Conservation (phyloP, 495 filamentous ascomycete genomes). For the Trypethelium eluteriae region DNA sequence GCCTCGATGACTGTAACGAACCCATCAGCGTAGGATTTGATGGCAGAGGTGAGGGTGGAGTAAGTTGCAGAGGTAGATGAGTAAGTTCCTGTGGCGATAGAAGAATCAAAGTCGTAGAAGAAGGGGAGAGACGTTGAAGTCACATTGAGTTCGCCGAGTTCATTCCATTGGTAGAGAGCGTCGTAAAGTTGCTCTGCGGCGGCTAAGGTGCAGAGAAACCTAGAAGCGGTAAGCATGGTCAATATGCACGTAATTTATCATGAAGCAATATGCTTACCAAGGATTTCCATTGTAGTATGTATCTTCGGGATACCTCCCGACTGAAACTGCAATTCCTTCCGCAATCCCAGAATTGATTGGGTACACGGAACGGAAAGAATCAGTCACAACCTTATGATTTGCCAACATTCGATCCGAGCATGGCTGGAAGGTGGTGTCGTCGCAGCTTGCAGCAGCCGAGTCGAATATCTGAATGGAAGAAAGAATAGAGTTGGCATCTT, state of each 20-base stretch:
- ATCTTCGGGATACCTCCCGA: slow-evolving; percentile 65
- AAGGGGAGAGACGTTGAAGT: slow-evolving; percentile 49
- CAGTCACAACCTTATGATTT: slow-evolving; percentile 56
- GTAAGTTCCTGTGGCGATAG: slow-evolving; percentile 47
- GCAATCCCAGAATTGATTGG: slow-evolving; percentile 36
- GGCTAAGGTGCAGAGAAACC: slow-evolving; percentile 58
- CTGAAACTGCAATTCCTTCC: slow-evolving; percentile 47
- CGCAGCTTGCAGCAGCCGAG: slow-evolving; percentile 46
- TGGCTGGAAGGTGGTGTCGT: slow-evolving; percentile 53
- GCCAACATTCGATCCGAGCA: slow-evolving; percentile 55
- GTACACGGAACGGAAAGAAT: slow-evolving; percentile 53
- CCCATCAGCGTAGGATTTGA: slow-evolving; percentile 57
- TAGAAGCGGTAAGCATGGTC: slow-evolving; percentile 26
- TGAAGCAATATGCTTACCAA: background rate
- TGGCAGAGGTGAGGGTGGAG: slow-evolving; percentile 45
- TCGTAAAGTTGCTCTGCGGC: slow-evolving; percentile 62
- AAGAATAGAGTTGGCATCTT: slow-evolving; percentile 57
- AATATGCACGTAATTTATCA: too few species aligned
- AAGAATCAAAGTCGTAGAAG: slow-evolving; percentile 48
- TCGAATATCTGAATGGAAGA: slow-evolving; percentile 59
- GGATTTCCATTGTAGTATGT: slow-evolving; percentile 59
- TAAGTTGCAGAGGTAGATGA: slow-evolving; percentile 41
- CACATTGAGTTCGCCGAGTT: slow-evolving; percentile 45
- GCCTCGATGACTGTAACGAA: slow-evolving; percentile 49
- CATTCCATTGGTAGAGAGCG: slow-evolving; percentile 54